Percentiles rank a stretch among this genome's conserved stretches.
phyloP scores from a whole-genome alignment of 768 basidiomycete genomes.

The Agaricus subrufescens region DNA sequence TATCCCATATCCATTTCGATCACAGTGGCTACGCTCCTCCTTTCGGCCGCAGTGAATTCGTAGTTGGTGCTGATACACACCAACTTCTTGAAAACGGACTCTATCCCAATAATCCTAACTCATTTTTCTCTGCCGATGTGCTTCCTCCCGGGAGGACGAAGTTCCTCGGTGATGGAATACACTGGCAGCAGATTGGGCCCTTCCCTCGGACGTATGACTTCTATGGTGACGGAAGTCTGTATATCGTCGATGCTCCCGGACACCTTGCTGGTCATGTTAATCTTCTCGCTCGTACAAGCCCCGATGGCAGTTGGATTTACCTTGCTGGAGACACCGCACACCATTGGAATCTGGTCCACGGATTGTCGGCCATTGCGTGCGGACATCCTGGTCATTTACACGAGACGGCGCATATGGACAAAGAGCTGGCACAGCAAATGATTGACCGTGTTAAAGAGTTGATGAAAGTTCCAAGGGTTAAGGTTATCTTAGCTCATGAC shows the following conservation, averaged over 20 bases:
- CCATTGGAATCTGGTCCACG: slow-evolving; percentile 45
- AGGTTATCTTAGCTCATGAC: slow-evolving; percentile 52
- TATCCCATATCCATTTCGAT: slow-evolving; percentile 56
- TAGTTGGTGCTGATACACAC: slow-evolving; percentile 39
- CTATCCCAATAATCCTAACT: slow-evolving; percentile 37
- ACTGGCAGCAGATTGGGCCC: slow-evolving; percentile 40
- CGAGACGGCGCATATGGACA: slow-evolving; percentile 39
- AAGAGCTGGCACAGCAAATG: slow-evolving; percentile 36
- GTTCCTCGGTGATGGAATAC: slow-evolving; percentile 21
- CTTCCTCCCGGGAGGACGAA: slow-evolving; percentile 33
- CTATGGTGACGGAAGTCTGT: slow-evolving; percentile 55
- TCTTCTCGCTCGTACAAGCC: slow-evolving; percentile 47
- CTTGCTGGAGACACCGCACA: slow-evolving; percentile 56
- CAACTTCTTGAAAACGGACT: slow-evolving; percentile 27
- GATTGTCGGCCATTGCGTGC: slow-evolving; percentile 34
- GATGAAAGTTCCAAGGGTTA: slow-evolving; percentile 31
- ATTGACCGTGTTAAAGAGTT: slow-evolving; percentile 36
- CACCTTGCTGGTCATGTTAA: slow-evolving; percentile 55
- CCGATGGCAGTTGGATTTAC: slow-evolving; percentile 50
- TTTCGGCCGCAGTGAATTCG: slow-evolving; percentile 42
- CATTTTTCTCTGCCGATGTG: slow-evolving; percentile 25
- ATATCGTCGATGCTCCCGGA: slow-evolving; percentile 53
- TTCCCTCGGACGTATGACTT: slow-evolving; percentile 49
- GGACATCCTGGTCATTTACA: slow-evolving; percentile 21
- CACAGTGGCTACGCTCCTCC: slow-evolving; percentile 42